These are phyloP conservation scores for Cicer arietinum DNA, from an alignment of 306 rosid species.

Conservation along the genomic window DNA sequence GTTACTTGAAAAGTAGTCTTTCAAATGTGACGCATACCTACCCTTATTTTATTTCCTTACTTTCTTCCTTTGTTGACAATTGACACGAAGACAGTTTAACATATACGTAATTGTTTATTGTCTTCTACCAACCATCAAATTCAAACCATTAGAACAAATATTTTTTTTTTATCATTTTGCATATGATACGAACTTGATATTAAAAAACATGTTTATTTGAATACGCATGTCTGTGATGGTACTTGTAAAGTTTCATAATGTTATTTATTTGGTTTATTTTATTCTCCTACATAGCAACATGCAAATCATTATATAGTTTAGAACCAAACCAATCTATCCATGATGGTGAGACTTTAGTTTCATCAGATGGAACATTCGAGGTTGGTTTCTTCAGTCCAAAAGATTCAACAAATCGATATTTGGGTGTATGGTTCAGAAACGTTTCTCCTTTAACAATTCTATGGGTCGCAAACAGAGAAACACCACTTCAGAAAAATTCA, in stretches of 20 bases:
- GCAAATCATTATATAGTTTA: background rate
- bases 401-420: constrained; percentile 18
- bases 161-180: too few relatives aligned
- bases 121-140: too few relatives aligned
- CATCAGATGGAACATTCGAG: background rate
- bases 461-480: constrained; percentile 46
- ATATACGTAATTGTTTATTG: too few relatives aligned
- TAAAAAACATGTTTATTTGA: too few relatives aligned
- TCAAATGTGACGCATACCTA: too few relatives aligned
- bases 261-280: background rate
- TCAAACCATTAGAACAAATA: too few relatives aligned
- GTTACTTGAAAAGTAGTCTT: too few relatives aligned
- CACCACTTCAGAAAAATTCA: background rate
- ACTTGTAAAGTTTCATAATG: background rate
- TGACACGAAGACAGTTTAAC: too few relatives aligned
- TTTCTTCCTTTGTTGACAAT: too few relatives aligned
- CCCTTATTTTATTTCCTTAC: too few relatives aligned
- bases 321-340: background rate
- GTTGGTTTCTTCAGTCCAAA: constrained; percentile 40
- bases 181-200: too few relatives aligned
- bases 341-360: background rate
- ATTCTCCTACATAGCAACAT: background rate
- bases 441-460: constrained; percentile 23
- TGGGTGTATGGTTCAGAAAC: constrained; percentile 40
- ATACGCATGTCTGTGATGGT: too few relatives aligned